Evolutionary conservation across 1,284 basidiomycete species (phyloP).

Genomic region (Tremellales sp.): DNA sequence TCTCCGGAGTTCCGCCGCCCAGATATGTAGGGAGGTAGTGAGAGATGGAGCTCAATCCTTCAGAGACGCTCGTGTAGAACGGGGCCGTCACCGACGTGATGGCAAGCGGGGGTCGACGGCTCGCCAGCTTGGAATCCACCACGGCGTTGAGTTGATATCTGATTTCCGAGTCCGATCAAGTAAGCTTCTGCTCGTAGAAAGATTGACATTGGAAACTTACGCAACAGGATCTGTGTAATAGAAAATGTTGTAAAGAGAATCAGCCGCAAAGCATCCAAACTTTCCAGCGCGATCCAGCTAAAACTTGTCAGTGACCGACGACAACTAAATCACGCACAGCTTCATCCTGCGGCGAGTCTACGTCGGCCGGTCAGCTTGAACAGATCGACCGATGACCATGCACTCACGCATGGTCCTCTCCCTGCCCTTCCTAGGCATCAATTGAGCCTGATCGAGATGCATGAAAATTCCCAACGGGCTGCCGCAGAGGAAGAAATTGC

Average conservation of each 20-base stretch:
- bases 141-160: slow-evolving; percentile 46
- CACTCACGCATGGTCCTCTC: slow-evolving; percentile 49
- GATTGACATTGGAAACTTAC: slow-evolving; percentile 16
- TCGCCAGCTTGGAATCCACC: slow-evolving; percentile 43
- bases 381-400: not conserved
- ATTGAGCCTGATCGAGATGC: slow-evolving; percentile 54
- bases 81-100: slow-evolving; percentile 51
- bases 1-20: slow-evolving; percentile 11
- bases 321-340: slow-evolving; percentile 37
- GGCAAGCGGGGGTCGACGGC: slow-evolving; percentile 47
- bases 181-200: not conserved
- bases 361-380: slow-evolving; percentile 4
- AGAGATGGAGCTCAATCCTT: slow-evolving; percentile 29
- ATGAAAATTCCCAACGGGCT: slow-evolving; percentile 56
- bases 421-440: slow-evolving; percentile 54
- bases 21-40: slow-evolving; percentile 38
- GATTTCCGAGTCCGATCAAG: not conserved
- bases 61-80: slow-evolving; percentile 42
- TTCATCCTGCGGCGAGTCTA: slow-evolving; percentile 51
- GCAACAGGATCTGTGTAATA: slow-evolving; percentile 55
- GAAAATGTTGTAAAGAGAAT: slow-evolving; percentile 54
- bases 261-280: slow-evolving; percentile 55
- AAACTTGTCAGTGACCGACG: slow-evolving; percentile 8
- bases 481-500: slow-evolving; percentile 54
- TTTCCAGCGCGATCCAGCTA: slow-evolving; percentile 51